Evolutionary conservation across 192 early-diverging fungal species (phyloP), one percentile per base, ranked within the genome.

Genomic region (Obelidium mucronatum): DNA sequence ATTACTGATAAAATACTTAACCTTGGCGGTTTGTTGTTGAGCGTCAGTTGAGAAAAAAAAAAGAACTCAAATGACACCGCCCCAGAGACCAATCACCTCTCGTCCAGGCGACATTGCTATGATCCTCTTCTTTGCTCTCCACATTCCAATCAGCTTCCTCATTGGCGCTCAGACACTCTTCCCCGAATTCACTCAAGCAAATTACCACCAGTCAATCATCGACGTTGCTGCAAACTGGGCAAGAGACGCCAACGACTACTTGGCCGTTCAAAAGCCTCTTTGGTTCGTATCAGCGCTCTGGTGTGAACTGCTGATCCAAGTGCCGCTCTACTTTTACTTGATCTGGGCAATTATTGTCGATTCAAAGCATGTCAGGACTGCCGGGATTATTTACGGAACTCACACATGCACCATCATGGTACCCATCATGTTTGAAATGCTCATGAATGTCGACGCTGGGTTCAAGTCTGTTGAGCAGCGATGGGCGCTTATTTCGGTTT

Each of bases 121-220:
- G 36, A 30, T 78, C 60, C 8, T 44, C 39, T 78, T 59, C 76
- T 78, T 78, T 60, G 68, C 40, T 34, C 35, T 73, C 17, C 76
- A 78, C 76, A 73, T 78, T 40, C 76, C 76, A 15, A 61, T 78
- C 61, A 78, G 68, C n/a, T 48, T 78, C 40, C 52, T 78, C 2
- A 24, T 78, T 24, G 76, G 24, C 31, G 37, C 69, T 68, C 76
- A 78, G 35, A 31, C 55, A 26, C 24, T 73, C 22, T n/a, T 61
- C 1, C 76, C 76, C 35, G 51, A 48, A 39, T 67, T 24, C 42
- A 67, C 66, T 19, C 17, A 2, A 17, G 13, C 37, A 28, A 19
- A 35, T 54, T 72, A n/a, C 31, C 76, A 67, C 1, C 11, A 11
- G 3, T 42, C 33, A 13, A 33, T 67, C 64, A 31, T 36, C 39